phyloP scores from a whole-genome alignment of 1,284 basidiomycete species.

The Termitomyces sp. region DNA sequence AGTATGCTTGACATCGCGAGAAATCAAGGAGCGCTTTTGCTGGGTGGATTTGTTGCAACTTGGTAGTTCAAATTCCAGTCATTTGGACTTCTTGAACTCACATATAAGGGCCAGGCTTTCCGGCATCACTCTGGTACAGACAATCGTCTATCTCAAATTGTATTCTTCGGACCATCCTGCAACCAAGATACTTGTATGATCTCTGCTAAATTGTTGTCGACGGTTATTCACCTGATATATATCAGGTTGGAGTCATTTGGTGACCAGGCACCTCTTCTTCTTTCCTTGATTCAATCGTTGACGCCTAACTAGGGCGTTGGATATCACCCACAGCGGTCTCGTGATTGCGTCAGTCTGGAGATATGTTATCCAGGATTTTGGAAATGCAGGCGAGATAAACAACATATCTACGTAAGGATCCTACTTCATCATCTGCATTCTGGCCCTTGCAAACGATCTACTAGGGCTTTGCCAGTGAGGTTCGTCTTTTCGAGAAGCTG shows the following conservation, averaged over 20 bases:
- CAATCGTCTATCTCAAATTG: slow-evolving; percentile 31
- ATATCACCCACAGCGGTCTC: slow-evolving; percentile 25
- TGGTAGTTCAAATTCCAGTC: neutral
- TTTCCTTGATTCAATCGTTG: neutral
- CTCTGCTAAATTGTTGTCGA: neutral
- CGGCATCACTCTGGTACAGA: slow-evolving; percentile 31
- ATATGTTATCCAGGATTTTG: slow-evolving; percentile 29
- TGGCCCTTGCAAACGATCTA: neutral
- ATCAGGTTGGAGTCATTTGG: slow-evolving; percentile 22
- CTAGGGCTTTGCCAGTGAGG: neutral
- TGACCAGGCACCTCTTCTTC: neutral
- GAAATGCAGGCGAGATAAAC: neutral
- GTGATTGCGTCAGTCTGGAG: slow-evolving; percentile 32
- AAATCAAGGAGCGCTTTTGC: neutral
- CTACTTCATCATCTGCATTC: neutral
- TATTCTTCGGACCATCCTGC: slow-evolving; percentile 26
- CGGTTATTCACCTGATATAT: neutral
- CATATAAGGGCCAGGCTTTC: slow-evolving; percentile 24
- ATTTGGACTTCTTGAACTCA: neutral
- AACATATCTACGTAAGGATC: neutral
- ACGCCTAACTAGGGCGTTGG: slow-evolving; percentile 23
- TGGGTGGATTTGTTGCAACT: neutral
- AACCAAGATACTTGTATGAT: slow-evolving; percentile 26
- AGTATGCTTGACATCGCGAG: neutral
- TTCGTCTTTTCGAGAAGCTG: neutral